Evolutionary conservation across 2,329 filamentous ascomycete genomes (phyloP), one percentile per base, ranked within the genome.

Genomic region (Apiospora hydei): DNA sequence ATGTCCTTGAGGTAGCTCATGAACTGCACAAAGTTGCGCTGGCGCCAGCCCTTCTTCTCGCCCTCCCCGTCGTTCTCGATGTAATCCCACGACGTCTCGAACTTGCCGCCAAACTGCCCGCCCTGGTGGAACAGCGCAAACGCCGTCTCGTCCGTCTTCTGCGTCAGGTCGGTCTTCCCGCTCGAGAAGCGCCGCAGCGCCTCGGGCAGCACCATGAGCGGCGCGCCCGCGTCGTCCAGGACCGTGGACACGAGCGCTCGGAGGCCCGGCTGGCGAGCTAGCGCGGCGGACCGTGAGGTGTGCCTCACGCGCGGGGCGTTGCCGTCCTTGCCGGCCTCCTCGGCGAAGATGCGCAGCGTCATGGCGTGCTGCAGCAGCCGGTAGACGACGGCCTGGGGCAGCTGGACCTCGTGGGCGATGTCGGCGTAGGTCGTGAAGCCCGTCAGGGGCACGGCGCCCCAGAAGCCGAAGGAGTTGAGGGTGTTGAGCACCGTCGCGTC

Each of bases 391-490:
- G 83, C 82, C 46, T 79, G 75, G 0, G 84, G 84, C 4, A 85
- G 82, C 21, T 77, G 75, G 2, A 80, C 80, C 43, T 80, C 77
- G 41, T 79, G 74, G 21, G 84, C 80, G 24, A 86, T 83, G 14
- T 84, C 82, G 4, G 77, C 73, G 70, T 83, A 84, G 3, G 85
- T 84, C 8, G 85, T 84, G 4, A 82, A 80, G 21, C 85, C 85
- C 34, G 84, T 80, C 0, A 88, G 70, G 3, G 87, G 86, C 7
- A 89, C 85, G 6, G 85, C 83, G 14, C 82, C 80, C 85, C 85
- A 88, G 75, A 88, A 87, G 75, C 88, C 79, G 76, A 88, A 88
- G 73, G 85, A 80, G 76, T 88, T 88, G 21, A 88, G 78, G 18
- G 86, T 78, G 74, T 86, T 86, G 49, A 88, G 81, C 14, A 79